Conservation (phyloP, 2,329 filamentous ascomycete genomes). For the Lasiodiplodia hormozganensis region DNA sequence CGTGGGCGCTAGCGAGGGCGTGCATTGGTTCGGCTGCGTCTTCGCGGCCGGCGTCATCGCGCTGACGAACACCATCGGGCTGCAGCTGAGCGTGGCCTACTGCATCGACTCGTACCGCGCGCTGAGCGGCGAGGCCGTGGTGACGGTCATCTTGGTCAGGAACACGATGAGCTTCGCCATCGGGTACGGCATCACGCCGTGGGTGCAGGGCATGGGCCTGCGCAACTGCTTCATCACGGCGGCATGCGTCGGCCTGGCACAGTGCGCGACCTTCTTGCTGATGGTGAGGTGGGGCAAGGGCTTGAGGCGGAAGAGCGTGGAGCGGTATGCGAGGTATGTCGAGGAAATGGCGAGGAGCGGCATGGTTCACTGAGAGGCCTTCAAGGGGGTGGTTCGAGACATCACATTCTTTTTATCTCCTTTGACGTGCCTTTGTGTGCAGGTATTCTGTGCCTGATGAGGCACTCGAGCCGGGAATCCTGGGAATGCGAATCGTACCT, state of each 20-base stretch:
- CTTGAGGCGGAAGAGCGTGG: conserved; percentile 49
- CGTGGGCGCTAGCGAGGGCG: conserved; percentile 55
- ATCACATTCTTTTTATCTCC: not conserved
- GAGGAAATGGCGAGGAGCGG: conserved; percentile 32
- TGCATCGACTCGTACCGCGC: conserved; percentile 58
- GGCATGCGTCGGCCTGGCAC: conserved; percentile 52
- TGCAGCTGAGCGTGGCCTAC: conserved; percentile 55
- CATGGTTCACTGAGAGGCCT: conserved; percentile 18
- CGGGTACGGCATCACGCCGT: conserved; percentile 58
- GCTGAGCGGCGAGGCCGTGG: conserved; percentile 57
- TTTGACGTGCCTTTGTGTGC: not conserved
- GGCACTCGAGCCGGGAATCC: no score
- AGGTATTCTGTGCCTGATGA: no score
- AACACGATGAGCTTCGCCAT: conserved; percentile 61
- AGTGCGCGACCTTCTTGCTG: conserved; percentile 47
- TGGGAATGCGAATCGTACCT: no score
- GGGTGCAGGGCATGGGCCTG: conserved; percentile 51
- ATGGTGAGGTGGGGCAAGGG: conserved; percentile 59
- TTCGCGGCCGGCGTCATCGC: conserved; percentile 58
- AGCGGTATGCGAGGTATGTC: conserved; percentile 49
- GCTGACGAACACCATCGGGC: conserved; percentile 52
- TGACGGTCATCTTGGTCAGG: conserved; percentile 57
- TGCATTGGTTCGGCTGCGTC: conserved; percentile 60
- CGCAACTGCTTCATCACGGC: conserved; percentile 54
- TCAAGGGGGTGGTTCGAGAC: not conserved